Base-by-base conservation (phyloP, 2,329 filamentous ascomycete species). In the Didymella segeticola region DNA sequence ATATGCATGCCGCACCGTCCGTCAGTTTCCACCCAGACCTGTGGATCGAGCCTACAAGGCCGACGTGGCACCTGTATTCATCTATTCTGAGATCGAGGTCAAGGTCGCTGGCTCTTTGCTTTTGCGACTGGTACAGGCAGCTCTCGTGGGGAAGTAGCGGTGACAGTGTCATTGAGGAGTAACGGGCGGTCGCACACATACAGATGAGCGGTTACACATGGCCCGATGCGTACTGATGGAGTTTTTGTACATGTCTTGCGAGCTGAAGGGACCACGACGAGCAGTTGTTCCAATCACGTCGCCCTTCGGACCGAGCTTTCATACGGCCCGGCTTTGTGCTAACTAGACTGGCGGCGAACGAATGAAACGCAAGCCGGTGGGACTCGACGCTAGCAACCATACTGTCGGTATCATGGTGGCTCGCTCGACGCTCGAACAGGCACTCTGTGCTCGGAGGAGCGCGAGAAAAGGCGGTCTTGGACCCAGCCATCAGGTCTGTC, bases 261-360 rank as follows among this genome's bases (percentile, higher is more conserved):
- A 50, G 34, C 43, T 47, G 36, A 46, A 38, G 36, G 17, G 11
- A 36, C 23, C 33, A 29, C 12, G 39, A 43, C 30, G 15, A 37
- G 38, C 30, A 50, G 22, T 25, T 17, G 47, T 36, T 43, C 47
- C 37, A 43, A 29, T 12, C 47, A 49, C 19, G 29, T 34, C 29
- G 37, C 30, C 37, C 48, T 20, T 52, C 48, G 49, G 43, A 47
- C 49, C 49, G 45, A 54, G 31, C 45, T 23, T 22, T 31, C 26
- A 38, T 20, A 49, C 51, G 51, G 51, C 23, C 51, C 51, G 51
- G 41, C 23, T 42, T 53, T 20, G 49, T 17, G 31, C n/a, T n/a
- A 37, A 53, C 37, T 49, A 42, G 47, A 14, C 11, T 15, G 8
- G 23, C n/a, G 9, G 17, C 5, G 26, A 19, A 9, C 51, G 45